These are phyloP conservation scores for Bonia amplexicaulis DNA, from an alignment of 176 grass and related monocot species.

Conservation along the genomic window DNA sequence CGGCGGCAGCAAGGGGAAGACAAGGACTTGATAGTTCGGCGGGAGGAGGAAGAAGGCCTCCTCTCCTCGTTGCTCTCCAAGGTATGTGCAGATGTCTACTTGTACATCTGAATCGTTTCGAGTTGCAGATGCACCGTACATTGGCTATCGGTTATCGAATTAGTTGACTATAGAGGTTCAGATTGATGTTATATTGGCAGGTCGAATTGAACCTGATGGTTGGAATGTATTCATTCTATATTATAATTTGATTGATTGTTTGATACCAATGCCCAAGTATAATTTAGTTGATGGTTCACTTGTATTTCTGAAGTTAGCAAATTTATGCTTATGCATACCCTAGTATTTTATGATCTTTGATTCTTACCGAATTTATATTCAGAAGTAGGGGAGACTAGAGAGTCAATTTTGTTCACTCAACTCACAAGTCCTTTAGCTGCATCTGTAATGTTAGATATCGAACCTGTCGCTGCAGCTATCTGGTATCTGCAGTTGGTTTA, in stretches of 20 bases:
- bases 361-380: neutral
- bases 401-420: neutral
- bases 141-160: too few species aligned
- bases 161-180: too few species aligned
- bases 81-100: neutral
- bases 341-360: neutral
- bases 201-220: neutral
- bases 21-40: neutral
- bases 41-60: slow-evolving; percentile 1
- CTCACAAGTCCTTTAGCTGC: neutral
- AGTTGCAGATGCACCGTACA: neutral
- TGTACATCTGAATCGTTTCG: neutral
- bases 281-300: neutral
- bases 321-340: neutral
- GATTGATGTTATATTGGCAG: neutral
- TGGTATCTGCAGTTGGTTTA: neutral
- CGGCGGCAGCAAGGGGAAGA: neutral
- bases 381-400: neutral
- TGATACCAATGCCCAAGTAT: neutral
- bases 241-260: neutral
- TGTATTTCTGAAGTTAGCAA: neutral
- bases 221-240: neutral
- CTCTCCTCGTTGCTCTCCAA: slow-evolving; percentile 42
- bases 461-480: neutral
- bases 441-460: neutral